Evolutionary conservation across 2,329 filamentous ascomycete genomes (phyloP).

Genomic region (Fonsecaea pedrosoi): DNA sequence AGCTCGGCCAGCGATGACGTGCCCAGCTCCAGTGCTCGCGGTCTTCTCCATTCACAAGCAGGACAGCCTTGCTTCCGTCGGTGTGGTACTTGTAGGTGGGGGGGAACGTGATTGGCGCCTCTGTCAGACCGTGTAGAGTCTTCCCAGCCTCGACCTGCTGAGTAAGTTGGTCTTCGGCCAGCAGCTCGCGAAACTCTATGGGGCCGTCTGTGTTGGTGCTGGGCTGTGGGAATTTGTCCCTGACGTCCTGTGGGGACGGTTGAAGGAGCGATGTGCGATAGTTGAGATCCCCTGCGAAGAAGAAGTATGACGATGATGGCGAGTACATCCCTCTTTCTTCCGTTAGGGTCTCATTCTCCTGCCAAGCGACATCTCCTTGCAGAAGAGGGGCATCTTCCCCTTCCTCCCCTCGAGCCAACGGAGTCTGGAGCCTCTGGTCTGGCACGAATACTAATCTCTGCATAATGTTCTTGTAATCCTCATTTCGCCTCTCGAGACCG

Average conservation of each 20-base stretch:
- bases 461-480: slow-evolving; percentile 87
- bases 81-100: slow-evolving; percentile 91
- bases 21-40: slow-evolving; percentile 73
- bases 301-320: slow-evolving; percentile 75
- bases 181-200: slow-evolving; percentile 70
- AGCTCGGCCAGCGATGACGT: slow-evolving; percentile 82
- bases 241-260: slow-evolving; percentile 62
- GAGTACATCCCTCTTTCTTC: slow-evolving; percentile 68
- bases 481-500: slow-evolving; percentile 75
- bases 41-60: slow-evolving; percentile 46
- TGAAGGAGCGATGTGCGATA: slow-evolving; percentile 79
- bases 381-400: slow-evolving; percentile 50
- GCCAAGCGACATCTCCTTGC: slow-evolving; percentile 40
- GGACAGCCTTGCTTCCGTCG: slow-evolving; percentile 41
- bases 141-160: slow-evolving; percentile 71
- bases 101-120: slow-evolving; percentile 77
- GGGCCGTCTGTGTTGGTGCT: slow-evolving; percentile 56
- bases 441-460: slow-evolving; percentile 74
- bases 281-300: slow-evolving; percentile 91
- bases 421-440: slow-evolving; percentile 20
- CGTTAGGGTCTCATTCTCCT: slow-evolving; percentile 30
- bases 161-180: slow-evolving; percentile 78
- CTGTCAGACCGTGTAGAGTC: slow-evolving; percentile 78
- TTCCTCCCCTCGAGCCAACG: slow-evolving; percentile 44
- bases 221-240: slow-evolving; percentile 68